Conservation (phyloP, 371 early-diverging fungal species). For the Mortierella sp. region DNA sequence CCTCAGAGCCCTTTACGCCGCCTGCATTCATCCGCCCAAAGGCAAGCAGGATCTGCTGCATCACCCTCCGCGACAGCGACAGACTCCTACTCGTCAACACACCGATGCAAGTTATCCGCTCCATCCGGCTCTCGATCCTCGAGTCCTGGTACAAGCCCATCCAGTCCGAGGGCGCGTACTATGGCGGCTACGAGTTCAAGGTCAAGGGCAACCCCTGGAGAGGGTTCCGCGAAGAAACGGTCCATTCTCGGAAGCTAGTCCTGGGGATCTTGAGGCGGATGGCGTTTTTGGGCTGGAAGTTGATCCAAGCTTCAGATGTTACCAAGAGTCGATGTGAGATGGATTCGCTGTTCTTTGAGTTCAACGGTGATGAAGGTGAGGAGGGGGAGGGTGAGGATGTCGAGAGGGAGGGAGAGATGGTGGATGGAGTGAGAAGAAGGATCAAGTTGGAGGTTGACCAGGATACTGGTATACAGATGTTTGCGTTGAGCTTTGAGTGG, state of each 20-base stretch:
- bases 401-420: too few species aligned
- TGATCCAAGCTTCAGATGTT: conserved; percentile 48
- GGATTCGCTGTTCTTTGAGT: conserved; percentile 47
- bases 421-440: not conserved
- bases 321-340: conserved; percentile 33
- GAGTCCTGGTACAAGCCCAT: conserved; percentile 34
- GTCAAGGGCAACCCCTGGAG: conserved; percentile 49
- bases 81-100: conserved; percentile 36
- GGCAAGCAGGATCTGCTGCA: conserved; percentile 30
- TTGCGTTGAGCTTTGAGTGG: conserved; percentile 38
- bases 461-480: conserved; percentile 27
- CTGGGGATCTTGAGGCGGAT: conserved; percentile 27
- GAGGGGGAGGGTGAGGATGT: not conserved
- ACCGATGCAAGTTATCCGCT: conserved; percentile 20
- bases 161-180: conserved; percentile 26
- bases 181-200: conserved; percentile 45
- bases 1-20: not conserved
- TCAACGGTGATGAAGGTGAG: not conserved
- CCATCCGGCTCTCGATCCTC: conserved; percentile 26
- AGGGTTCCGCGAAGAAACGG: conserved; percentile 32
- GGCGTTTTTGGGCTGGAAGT: conserved; percentile 41
- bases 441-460: conserved; percentile 1
- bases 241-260: conserved; percentile 32
- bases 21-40: not conserved
- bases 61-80: conserved; percentile 40